A percentile compares a stretch with the other conserved stretches of the same genome.
Conservation (phyloP, 2,329 filamentous ascomycete species). For the Fusarium secorum region DNA sequence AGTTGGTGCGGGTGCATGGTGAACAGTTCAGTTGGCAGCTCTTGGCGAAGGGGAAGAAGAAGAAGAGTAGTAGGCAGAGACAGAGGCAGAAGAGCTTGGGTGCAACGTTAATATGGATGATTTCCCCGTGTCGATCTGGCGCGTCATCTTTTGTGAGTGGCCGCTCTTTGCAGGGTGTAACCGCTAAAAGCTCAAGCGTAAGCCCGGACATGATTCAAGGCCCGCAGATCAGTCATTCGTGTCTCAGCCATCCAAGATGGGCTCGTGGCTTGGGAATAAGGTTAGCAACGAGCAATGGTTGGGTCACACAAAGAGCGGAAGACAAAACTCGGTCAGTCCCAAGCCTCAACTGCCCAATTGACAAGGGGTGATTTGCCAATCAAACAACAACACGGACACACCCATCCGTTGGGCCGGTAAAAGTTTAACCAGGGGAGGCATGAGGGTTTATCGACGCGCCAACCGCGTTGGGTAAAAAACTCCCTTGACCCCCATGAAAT, state of each 20-base stretch:
- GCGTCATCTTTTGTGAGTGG: neutral
- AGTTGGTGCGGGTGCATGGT: neutral
- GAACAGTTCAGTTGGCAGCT: neutral
- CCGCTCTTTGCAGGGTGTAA: neutral
- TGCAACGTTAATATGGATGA: neutral
- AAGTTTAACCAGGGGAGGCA: neutral
- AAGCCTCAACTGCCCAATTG: neutral
- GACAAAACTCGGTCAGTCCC: neutral
- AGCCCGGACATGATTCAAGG: conserved; percentile 2
- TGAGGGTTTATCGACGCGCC: neutral
- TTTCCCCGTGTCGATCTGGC: neutral
- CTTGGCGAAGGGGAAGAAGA: neutral
- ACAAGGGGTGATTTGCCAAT: neutral
- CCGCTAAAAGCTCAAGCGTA: conserved; percentile 1
- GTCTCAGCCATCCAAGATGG: neutral
- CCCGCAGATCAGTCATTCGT: neutral
- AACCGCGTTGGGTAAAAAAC: neutral
- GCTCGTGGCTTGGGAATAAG: neutral
- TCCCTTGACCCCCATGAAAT: neutral
- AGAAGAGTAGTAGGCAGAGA: neutral
- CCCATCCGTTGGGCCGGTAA: conserved; percentile 5
- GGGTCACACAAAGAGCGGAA: neutral
- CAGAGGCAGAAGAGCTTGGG: neutral
- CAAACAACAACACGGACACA: neutral
- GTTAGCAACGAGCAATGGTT: neutral